These are phyloP conservation scores for Cystobasidium onofrii DNA, from an alignment of 768 basidiomycete species.

Conservation along the genomic window DNA sequence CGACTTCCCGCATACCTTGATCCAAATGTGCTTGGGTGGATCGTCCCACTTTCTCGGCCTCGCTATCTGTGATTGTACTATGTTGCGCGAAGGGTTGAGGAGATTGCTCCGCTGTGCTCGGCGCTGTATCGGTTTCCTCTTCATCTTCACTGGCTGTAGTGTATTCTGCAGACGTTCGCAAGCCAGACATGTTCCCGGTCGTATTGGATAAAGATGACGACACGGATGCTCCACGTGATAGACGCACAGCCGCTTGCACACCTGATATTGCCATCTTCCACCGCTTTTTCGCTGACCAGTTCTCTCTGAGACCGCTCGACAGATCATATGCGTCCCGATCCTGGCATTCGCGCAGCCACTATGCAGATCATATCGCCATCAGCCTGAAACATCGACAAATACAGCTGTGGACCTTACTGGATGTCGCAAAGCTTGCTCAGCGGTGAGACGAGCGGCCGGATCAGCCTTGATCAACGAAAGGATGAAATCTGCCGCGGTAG, in stretches of 20 bases:
- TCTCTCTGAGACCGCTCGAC: slow-evolving; percentile 32
- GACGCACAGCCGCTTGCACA: slow-evolving; percentile 24
- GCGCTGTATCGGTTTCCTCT: not conserved
- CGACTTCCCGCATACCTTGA: not conserved
- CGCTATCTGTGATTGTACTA: not conserved
- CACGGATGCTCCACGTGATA: not conserved
- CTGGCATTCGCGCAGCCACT: slow-evolving; percentile 31
- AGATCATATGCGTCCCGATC: slow-evolving; percentile 17
- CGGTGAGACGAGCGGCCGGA: slow-evolving; percentile 63
- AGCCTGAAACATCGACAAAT: not conserved
- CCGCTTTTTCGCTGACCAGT: slow-evolving; percentile 19
- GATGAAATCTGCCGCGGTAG: slow-evolving; percentile 57
- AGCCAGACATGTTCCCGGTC: not conserved
- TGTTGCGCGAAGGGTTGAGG: not conserved
- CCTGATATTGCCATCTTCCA: slow-evolving; percentile 31
- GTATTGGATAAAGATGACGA: not conserved
- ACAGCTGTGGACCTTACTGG: not conserved
- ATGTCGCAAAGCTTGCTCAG: slow-evolving; percentile 60
- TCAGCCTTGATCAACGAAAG: slow-evolving; percentile 62
- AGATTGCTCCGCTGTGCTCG: not conserved
- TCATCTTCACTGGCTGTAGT: not conserved
- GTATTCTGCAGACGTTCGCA: not conserved
- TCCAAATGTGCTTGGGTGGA: not conserved
- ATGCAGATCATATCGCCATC: not conserved
- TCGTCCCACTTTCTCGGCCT: not conserved